A percentile compares a stretch with the other conserved stretches of the same genome.
Evolutionary conservation across 108 stramenopile genomes (phyloP).

Genomic region (Bacterosira constricta): DNA sequence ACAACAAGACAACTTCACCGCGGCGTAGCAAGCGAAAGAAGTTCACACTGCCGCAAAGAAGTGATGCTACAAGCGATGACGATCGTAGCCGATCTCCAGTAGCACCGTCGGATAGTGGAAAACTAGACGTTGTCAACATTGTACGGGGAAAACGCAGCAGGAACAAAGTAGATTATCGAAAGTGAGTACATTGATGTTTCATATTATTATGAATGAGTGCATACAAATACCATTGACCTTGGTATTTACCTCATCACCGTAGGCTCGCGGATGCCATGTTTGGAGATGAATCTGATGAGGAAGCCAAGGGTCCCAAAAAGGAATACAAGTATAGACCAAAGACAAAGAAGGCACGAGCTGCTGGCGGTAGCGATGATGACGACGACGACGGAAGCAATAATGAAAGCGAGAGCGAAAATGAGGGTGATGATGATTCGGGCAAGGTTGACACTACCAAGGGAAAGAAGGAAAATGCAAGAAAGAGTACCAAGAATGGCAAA

Average conservation of each 20-base stretch:
- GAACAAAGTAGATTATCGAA: conserved; percentile 74
- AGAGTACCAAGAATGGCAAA: no score
- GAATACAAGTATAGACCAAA: conserved; percentile 45
- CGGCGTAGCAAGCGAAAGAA: conserved; percentile 15
- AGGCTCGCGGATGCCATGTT: conserved; percentile 81
- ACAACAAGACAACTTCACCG: background rate
- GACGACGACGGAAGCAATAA: conserved; percentile 22
- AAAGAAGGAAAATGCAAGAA: conserved; percentile 1
- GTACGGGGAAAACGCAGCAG: conserved; percentile 77
- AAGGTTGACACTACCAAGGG: conserved; percentile 10
- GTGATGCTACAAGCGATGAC: background rate
- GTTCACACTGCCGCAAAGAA: background rate
- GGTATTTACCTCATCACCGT: background rate
- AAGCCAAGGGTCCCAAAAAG: conserved; percentile 28
- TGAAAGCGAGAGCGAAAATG: conserved; percentile 17
- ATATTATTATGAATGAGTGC: background rate
- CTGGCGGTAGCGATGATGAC: conserved; percentile 11
- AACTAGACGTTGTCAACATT: conserved; percentile 77
- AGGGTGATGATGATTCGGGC: conserved; percentile 15
- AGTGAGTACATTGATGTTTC: conserved; percentile 13
- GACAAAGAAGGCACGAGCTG: conserved; percentile 48
- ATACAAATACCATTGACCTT: no score
- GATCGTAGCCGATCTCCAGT: background rate
- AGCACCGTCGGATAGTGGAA: conserved; percentile 43
- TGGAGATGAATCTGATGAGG: conserved; percentile 67